Base-by-base conservation (phyloP, 495 filamentous ascomycete species). In the Mycothermus thermophilus region DNA sequence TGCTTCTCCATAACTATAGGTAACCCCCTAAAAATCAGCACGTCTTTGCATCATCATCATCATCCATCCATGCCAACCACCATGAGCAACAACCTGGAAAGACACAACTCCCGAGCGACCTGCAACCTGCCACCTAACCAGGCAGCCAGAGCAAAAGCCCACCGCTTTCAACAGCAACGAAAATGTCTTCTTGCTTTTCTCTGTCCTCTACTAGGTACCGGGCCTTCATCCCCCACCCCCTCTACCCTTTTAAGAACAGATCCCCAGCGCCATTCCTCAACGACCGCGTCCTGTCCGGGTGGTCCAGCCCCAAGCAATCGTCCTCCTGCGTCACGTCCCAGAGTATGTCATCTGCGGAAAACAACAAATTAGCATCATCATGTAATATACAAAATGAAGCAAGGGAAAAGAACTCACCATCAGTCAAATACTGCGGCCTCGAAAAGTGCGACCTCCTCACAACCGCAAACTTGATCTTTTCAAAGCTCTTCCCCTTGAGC, bases 401-500 rank as follows among this genome's bases (percentile, higher is more conserved):
- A n/a, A n/a, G n/a, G n/a, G 18, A 26, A 1, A 17, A 13, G n/a
- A 13, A 54, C 75, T 69, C 63, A 93, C 90, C 86, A 63, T 96
- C 90, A 42, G 72, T 72, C 36, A 99, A 63, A 63, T 93, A 94
- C 35, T 72, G 64, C 4, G 87, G 79, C 46, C 71, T 80, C 13
- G 79, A 73, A 57, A 79, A 92, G 6, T 57, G 52, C 17, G 66
- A 55, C 35, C 80, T 71, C 40, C 74, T 72, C 5, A 95, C 68
- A 28, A 94, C 59, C 4, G 85, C 83, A 63, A 99, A 95, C 58
- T 87, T 94, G 54, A 96, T 86, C 67, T 95, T 99, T 58, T 99
- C 90, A 43, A 96, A 90, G 37, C 83, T 83, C 64, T 96, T 96
- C 43, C 90, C 90, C 62, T 94, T 96, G 54, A 99, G 75, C 9